Evolutionary conservation across 495 filamentous ascomycete genomes (phyloP).

Genomic region (Neurospora sp.): DNA sequence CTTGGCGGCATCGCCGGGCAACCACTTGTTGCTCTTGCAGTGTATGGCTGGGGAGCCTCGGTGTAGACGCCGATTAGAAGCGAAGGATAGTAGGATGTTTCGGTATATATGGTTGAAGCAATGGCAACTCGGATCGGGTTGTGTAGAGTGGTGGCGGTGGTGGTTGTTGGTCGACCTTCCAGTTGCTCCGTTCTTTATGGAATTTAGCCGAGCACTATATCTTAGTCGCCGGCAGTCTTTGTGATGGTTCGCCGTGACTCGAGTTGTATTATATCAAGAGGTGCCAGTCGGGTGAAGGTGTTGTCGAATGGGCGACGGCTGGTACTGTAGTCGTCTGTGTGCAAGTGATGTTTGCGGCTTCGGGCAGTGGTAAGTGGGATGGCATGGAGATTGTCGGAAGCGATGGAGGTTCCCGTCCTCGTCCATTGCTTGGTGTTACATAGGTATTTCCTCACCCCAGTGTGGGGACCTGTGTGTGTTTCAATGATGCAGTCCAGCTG

Average conservation of each 20-base stretch:
- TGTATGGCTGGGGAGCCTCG: not conserved
- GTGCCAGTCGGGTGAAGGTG: not conserved
- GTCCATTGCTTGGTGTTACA: not conserved
- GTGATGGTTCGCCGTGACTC: not conserved
- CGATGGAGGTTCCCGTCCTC: not conserved
- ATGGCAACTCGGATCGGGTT: not conserved
- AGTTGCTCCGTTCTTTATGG: not conserved
- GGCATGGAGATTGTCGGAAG: not conserved
- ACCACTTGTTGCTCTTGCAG: not conserved
- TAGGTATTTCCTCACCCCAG: not conserved
- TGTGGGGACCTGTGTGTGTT: not conserved
- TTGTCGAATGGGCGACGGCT: not conserved
- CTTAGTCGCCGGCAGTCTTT: not conserved
- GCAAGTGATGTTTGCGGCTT: not conserved
- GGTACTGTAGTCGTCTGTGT: not conserved
- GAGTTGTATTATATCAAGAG: not conserved
- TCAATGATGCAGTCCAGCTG: not conserved
- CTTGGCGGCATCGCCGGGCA: conserved; percentile 4
- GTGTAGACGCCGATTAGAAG: not conserved
- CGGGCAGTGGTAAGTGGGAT: not conserved
- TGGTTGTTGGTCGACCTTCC: not conserved
- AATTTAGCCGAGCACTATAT: not conserved
- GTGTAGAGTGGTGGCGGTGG: not conserved
- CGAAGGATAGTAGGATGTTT: not conserved
- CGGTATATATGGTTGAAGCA: not conserved